Conservation (phyloP, 306 rosid species). For the Canavalia ensiformis region DNA sequence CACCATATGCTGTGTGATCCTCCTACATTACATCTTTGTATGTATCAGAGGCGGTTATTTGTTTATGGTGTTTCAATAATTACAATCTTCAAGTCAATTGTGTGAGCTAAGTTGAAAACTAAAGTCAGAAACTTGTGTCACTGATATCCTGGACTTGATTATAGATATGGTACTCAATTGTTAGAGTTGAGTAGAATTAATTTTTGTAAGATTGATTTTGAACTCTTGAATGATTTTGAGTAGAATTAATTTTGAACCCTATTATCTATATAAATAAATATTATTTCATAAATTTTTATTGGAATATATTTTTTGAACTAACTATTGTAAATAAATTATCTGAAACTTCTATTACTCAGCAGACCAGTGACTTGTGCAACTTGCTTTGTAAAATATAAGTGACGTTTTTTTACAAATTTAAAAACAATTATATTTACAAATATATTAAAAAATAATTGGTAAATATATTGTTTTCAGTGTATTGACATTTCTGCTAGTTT, state of each 20-base stretch:
- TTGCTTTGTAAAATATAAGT: not conserved
- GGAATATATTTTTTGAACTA: too few species aligned
- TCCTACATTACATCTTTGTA: not conserved
- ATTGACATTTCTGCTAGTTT: not conserved
- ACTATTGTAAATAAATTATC: too few species aligned
- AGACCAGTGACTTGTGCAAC: not conserved
- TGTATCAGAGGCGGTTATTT: not conserved
- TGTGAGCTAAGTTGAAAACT: slow-evolving; percentile 10
- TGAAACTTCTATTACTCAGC: too few species aligned
- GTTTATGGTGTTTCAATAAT: not conserved
- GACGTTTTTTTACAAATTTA: not conserved
- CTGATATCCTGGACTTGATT: not conserved
- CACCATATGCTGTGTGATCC: slow-evolving; percentile 22
- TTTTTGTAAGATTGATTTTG: too few species aligned
- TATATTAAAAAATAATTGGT: too few species aligned
- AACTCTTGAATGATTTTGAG: too few species aligned
- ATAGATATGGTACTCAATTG: too few species aligned
- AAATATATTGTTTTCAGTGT: not conserved
- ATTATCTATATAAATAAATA: too few species aligned
- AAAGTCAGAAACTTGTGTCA: not conserved
- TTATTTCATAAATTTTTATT: too few species aligned
- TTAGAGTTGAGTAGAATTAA: too few species aligned
- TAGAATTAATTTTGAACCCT: too few species aligned
- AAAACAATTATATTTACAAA: too few species aligned
- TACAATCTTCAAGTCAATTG: not conserved